Conservation (phyloP, 208 protist species). For the Phytomonas sp. region DNA sequence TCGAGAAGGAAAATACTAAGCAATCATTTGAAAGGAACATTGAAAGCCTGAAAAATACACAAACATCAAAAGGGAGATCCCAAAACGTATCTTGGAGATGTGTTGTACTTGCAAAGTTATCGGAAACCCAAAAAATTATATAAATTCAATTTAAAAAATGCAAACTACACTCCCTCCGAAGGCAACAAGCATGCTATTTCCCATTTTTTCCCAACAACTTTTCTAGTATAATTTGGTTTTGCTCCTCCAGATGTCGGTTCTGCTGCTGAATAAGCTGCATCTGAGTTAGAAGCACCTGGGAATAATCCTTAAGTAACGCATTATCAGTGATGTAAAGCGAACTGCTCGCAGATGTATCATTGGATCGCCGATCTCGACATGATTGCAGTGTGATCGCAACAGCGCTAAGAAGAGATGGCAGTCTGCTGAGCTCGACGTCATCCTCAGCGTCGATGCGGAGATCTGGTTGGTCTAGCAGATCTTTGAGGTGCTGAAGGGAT, state of each 20-base stretch:
- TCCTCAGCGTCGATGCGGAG: constrained; percentile 7
- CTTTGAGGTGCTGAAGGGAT: constrained; percentile 34
- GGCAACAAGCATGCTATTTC: not conserved
- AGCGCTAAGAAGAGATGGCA: constrained; percentile 18
- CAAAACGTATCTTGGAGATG: not conserved
- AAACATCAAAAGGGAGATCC: not conserved
- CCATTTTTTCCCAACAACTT: constrained; percentile 9
- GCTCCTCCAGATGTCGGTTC: constrained; percentile 40
- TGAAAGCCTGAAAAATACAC: not conserved
- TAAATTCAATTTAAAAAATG: not conserved
- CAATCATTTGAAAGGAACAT: not conserved
- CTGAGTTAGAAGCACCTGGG: constrained; percentile 20
- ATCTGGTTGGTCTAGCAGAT: constrained; percentile 24
- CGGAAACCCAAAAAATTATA: constrained; percentile 9
- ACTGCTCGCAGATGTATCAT: constrained; percentile 1
- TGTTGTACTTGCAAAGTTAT: not conserved
- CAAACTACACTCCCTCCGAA: not conserved
- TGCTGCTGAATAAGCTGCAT: constrained; percentile 42
- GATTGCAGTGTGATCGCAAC: constrained; percentile 37
- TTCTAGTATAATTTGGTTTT: constrained; percentile 48
- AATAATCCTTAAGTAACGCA: not conserved
- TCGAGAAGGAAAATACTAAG: not conserved
- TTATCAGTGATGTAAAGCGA: not conserved
- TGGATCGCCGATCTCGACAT: constrained; percentile 19
- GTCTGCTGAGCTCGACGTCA: constrained; percentile 16